Evolutionary conservation across 2,329 filamentous ascomycete species (phyloP).

Genomic region (Alternaria conjuncta): DNA sequence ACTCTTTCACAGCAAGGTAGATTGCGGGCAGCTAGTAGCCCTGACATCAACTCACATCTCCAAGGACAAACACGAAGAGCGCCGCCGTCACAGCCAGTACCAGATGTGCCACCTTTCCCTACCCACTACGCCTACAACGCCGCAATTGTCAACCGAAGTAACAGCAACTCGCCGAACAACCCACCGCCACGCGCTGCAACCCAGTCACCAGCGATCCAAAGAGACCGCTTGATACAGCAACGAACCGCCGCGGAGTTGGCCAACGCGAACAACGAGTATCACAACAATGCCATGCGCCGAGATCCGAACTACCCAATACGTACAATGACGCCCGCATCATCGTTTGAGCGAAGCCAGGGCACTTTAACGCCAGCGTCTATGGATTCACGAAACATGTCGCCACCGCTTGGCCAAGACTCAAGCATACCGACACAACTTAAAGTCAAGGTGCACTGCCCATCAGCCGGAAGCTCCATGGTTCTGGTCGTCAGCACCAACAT

Average conservation of each 20-base stretch:
- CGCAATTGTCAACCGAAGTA: slow-evolving; percentile 73
- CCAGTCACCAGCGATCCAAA: slow-evolving; percentile 72
- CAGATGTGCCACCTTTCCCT: slow-evolving; percentile 61
- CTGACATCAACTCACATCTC: slow-evolving; percentile 77
- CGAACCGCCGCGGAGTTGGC: slow-evolving; percentile 43
- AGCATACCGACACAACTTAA: slow-evolving; percentile 78
- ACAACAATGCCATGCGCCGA: slow-evolving; percentile 36
- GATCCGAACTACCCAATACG: slow-evolving; percentile 40
- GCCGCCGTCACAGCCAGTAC: slow-evolving; percentile 44
- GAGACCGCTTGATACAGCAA: slow-evolving; percentile 60
- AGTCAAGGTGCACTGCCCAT: slow-evolving; percentile 85
- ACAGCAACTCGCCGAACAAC: slow-evolving; percentile 78
- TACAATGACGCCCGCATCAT: slow-evolving; percentile 49
- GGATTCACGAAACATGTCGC: slow-evolving; percentile 49
- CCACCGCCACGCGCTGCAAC: slow-evolving; percentile 74
- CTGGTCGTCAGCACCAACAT: slow-evolving; percentile 97
- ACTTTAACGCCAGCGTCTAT: slow-evolving; percentile 47
- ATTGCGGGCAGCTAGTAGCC: slow-evolving; percentile 90
- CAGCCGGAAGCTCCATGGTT: slow-evolving; percentile 86
- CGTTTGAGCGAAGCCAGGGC: slow-evolving; percentile 45
- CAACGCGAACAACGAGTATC: slow-evolving; percentile 51
- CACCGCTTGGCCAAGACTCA: slow-evolving; percentile 37
- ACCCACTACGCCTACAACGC: slow-evolving; percentile 64
- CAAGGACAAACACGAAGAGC: slow-evolving; percentile 63
- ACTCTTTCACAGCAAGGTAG: slow-evolving; percentile 60